Evolutionary conservation across 1,139 yeast genomes (phyloP), one percentile per base, ranked within the genome.

Genomic region (Magnusiomyces ingens): DNA sequence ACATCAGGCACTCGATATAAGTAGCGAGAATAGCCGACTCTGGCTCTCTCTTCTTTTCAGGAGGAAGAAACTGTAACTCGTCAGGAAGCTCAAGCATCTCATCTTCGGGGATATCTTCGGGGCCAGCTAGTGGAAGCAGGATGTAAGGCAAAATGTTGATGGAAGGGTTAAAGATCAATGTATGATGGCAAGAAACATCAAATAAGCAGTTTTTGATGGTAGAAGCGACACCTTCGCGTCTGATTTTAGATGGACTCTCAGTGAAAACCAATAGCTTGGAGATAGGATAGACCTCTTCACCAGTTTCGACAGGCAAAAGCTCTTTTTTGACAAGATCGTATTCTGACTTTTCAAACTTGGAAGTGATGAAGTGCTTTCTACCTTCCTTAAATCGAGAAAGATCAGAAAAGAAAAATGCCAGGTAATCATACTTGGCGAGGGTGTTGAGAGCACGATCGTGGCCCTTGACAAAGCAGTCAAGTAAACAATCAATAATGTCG

Each of bases 161-260:
- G 18, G 77, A 74, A 50, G 79, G 82, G 62, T 86, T 84, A 12
- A 70, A 73, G 41, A 89, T 69, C 49, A 93, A 73, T 41, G 68
- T 69, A 62, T 72, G 71, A 64, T 93, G 98, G 45, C 79, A 71
- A 46, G 82, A 79, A 2, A 88, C 75, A 65, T 91, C 96, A 65
- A 93, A 93, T 51, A 91, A 73, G 0, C 94, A 80, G 70, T 93
- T 93, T 66, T 93, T 93, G 61, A 93, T 86, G 3, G 96, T 87
- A 1, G 95, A 85, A 0, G 96, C 95, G 50, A 89, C 93, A 63
- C 96, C 98, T 67, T 85, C 91, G 68, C 98, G 79, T 73, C 98
- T 82, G 38, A 82, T 80, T 62, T 81, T 82, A 19, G 88, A 77
- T 60, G 84, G 91, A 63, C 83, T 82, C 64, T 87, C 95, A 1